A percentile compares a stretch with the other conserved stretches of the same genome.
phyloP scores from a whole-genome alignment of 106 monocot genomes.

The Amphibolis antarctica region DNA sequence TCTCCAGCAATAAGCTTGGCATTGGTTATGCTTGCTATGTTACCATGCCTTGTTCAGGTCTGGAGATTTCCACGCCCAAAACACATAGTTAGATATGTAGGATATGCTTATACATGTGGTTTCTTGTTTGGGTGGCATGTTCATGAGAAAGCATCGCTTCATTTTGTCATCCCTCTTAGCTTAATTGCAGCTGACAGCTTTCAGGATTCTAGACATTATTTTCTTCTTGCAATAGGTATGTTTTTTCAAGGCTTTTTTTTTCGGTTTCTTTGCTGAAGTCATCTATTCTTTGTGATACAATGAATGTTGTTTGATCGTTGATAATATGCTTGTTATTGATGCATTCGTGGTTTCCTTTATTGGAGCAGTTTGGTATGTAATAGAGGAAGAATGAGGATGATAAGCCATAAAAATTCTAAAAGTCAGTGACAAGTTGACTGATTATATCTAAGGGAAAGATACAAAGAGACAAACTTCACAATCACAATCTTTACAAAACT shows the following conservation, averaged over 20 bases:
- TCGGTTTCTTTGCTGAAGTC: background rate
- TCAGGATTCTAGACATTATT: conserved; percentile 80
- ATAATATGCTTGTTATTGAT: too few species aligned
- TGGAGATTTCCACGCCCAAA: conserved; percentile 59
- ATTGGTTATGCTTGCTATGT: conserved; percentile 69
- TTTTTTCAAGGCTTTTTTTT: background rate
- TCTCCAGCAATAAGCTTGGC: conserved; percentile 57
- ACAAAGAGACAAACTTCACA: too few species aligned
- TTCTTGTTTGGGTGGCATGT: conserved; percentile 99
- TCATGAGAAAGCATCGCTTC: conserved; percentile 98
- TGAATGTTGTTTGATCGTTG: background rate
- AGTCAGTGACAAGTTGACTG: too few species aligned
- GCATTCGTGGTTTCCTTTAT: too few species aligned
- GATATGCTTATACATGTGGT: conserved; percentile 87
- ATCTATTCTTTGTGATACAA: background rate
- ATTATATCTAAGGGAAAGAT: too few species aligned
- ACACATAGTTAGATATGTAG: conserved; percentile 68
- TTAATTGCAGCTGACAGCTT: conserved; percentile 56
- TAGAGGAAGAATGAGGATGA: too few species aligned
- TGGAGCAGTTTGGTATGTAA: too few species aligned
- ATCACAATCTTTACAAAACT: too few species aligned
- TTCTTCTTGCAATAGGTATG: conserved; percentile 74
- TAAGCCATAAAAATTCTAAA: too few species aligned
- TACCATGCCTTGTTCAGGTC: conserved; percentile 68
- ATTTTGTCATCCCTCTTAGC: conserved; percentile 81